Conservation (phyloP, 129 eudicot species). For the Artemisia argyi region DNA sequence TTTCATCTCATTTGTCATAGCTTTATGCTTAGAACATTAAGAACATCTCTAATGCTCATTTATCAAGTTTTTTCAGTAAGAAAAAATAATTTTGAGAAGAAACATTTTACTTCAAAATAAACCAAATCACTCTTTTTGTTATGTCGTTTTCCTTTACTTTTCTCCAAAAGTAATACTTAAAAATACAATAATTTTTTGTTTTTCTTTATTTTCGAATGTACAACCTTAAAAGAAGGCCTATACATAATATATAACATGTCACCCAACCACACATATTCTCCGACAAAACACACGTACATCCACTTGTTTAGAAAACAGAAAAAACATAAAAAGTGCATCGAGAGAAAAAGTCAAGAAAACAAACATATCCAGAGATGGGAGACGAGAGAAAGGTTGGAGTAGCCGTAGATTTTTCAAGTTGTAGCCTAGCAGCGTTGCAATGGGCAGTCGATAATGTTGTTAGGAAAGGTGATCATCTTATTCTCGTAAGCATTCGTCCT, state of each 20-base stretch:
- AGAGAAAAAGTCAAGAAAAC: not conserved
- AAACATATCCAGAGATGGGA: constrained; percentile 28
- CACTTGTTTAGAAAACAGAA: not conserved
- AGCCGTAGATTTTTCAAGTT: constrained; percentile 77
- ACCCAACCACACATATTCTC: constrained; percentile 11
- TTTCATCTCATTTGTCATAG: too few species aligned
- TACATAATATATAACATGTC: not conserved
- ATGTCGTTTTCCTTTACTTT: too few species aligned
- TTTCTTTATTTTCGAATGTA: too few species aligned
- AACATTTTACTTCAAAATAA: too few species aligned
- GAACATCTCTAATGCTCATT: too few species aligned
- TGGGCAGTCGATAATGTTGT: constrained; percentile 71
- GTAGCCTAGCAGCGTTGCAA: constrained; percentile 60
- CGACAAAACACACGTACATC: not conserved
- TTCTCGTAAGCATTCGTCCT: constrained; percentile 59
- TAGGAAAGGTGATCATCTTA: constrained; percentile 66
- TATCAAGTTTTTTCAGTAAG: too few species aligned
- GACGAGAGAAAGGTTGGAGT: constrained; percentile 71
- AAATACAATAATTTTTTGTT: too few species aligned
- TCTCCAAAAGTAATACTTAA: too few species aligned
- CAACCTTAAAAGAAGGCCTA: too few species aligned
- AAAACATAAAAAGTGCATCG: not conserved
- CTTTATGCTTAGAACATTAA: too few species aligned
- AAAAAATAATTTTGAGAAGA: too few species aligned
- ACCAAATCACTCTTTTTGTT: too few species aligned